Base-by-base conservation (phyloP, 441 rosid species). In the Populus hybrid region DNA sequence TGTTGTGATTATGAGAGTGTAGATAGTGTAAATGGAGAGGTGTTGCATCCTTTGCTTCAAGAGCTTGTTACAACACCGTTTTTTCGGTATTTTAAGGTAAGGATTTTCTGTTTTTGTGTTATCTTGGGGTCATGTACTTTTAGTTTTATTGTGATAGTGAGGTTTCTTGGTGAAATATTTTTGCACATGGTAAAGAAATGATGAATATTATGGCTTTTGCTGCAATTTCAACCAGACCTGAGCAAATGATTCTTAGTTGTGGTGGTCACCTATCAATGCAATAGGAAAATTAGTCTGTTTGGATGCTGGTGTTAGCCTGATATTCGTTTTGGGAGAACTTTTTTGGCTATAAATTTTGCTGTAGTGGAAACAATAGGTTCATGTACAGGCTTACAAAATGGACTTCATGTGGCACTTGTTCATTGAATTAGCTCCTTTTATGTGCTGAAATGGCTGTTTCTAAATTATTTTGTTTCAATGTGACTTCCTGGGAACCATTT, bases 1-100 rank as follows among this genome's bases (percentile, higher is more conserved):
- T 89, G 96, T 72, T 93, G 99, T 69, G 92, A 95, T 79, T 92
- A 92, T 30, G 95, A 95, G 85, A 93, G 94, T 11, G 98, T 90
- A 28, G 86, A 93, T 73, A 78, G 78, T 76, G 81, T 95, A 10
- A 95, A 95, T 78, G 77, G 75, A n/a, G 85, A 91, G 75, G 88
- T 91, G 36, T 87, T 93, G 87, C 81, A 93, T 85, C 97, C 99
- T 61, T 74, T 85, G 64, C 94, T 95, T 69, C 91, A 89, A 72
- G 89, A 90, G 68, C 94, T 95, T 35, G 97, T 93, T 42, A 84
- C 79, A 79, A 93, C 98, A 14, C 89, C 98, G 2, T 93, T 95
- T 84, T 95, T 84, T 76, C 86, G 97, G 40, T 95, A 93, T 75
- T 95, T 93, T 82, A 91, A 95, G 97, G 99, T 94, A 84, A 7